A percentile compares a stretch with the other conserved stretches of the same genome.
Conservation (phyloP, 1,284 basidiomycete genomes). For the Hortiboletus rubellus region DNA sequence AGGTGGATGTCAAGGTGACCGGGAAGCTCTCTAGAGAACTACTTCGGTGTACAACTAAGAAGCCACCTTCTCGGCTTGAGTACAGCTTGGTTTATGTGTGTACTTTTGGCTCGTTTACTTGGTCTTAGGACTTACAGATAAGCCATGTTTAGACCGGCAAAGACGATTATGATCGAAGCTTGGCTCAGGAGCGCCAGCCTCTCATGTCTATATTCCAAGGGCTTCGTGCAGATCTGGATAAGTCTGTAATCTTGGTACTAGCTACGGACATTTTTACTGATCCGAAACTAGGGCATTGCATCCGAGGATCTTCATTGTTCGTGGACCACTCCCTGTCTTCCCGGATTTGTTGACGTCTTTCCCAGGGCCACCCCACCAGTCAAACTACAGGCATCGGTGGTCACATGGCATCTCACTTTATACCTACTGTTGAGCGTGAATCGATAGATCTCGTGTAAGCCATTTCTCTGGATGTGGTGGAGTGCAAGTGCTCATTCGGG, state of each 20-base stretch:
- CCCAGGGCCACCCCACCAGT: constrained; percentile 72
- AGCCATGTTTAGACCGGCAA: constrained; percentile 66
- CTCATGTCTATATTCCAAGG: constrained; percentile 75
- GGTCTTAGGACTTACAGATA: no score
- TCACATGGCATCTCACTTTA: constrained; percentile 87
- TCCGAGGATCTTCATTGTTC: constrained; percentile 73
- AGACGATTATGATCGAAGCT: constrained; percentile 78
- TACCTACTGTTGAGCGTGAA: constrained; percentile 96
- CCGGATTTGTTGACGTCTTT: no score
- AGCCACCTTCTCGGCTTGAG: constrained; percentile 73
- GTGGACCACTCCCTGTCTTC: no score
- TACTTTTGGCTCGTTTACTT: no score
- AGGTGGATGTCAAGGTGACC: constrained; percentile 71
- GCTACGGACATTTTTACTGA: constrained; percentile 4
- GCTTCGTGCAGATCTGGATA: constrained; percentile 75
- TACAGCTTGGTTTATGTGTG: constrained; percentile 82
- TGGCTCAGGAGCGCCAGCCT: constrained; percentile 56
- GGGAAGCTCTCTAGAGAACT: constrained; percentile 74
- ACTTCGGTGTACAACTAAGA: constrained; percentile 91
- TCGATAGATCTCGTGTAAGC: constrained; percentile 84
- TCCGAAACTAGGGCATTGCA: constrained; percentile 21
- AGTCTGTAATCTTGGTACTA: constrained; percentile 42
- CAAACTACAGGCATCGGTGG: constrained; percentile 94
- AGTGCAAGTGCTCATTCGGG: not conserved
- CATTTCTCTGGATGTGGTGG: not conserved